Conservation (phyloP, 345 rosid species). For the Salix exigua region DNA sequence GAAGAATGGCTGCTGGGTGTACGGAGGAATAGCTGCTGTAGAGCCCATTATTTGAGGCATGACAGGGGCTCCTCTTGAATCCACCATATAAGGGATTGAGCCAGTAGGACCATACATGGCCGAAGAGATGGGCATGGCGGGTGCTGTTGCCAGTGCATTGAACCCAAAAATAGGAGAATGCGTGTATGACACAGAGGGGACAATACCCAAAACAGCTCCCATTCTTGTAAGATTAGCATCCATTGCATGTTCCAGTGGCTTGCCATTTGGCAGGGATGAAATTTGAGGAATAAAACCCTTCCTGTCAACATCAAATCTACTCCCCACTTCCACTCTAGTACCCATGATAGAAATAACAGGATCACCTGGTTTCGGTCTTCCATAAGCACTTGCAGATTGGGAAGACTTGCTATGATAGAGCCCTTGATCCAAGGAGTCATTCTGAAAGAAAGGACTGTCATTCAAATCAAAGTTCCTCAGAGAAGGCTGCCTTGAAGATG, state of each 20-base stretch:
- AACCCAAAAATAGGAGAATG: slow-evolving; percentile 58
- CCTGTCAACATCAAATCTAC: slow-evolving; percentile 37
- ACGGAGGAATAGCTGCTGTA: slow-evolving; percentile 41
- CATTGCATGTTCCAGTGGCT: slow-evolving; percentile 40
- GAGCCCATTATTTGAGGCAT: slow-evolving; percentile 63
- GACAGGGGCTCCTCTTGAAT: slow-evolving; percentile 61
- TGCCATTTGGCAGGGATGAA: slow-evolving; percentile 56
- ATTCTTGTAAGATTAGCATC: slow-evolving; percentile 47
- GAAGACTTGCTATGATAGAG: slow-evolving; percentile 29
- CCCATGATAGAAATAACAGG: slow-evolving; percentile 74
- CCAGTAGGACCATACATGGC: slow-evolving; percentile 57
- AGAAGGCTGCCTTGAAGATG: slow-evolving; percentile 62
- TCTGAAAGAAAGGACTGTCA: slow-evolving; percentile 58
- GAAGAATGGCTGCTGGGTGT: slow-evolving; percentile 56
- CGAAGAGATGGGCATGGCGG: slow-evolving; percentile 50
- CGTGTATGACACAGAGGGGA: slow-evolving; percentile 48
- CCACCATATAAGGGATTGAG: slow-evolving; percentile 69
- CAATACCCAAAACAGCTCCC: slow-evolving; percentile 55
- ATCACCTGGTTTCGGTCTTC: slow-evolving; percentile 45
- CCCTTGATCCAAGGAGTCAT: slow-evolving; percentile 51
- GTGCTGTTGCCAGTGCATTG: slow-evolving; percentile 48
- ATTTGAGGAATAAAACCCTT: slow-evolving; percentile 45
- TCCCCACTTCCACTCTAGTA: slow-evolving; percentile 45
- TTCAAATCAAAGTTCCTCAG: slow-evolving; percentile 84
- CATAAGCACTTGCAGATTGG: slow-evolving; percentile 34